phyloP scores from a whole-genome alignment of 176 grass and related monocot genomes.

The Oryza meyeriana region DNA sequence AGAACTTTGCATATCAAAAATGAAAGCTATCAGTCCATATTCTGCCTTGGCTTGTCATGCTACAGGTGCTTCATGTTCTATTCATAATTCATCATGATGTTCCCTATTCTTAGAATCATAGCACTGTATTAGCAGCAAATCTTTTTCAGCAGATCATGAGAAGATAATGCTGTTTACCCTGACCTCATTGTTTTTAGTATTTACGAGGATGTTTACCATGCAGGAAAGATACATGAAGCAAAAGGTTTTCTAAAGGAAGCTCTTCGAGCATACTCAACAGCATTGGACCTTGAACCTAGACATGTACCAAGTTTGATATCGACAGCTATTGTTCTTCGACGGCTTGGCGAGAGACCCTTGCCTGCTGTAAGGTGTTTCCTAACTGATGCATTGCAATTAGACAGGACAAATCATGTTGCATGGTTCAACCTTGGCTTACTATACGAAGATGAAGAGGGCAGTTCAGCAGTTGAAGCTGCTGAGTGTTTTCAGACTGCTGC shows the following conservation, averaged over 20 bases:
- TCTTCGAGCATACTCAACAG: slow-evolving; percentile 56
- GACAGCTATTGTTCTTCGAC: slow-evolving; percentile 51
- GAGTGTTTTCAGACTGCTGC: slow-evolving; percentile 82
- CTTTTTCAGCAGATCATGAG: neutral
- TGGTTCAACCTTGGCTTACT: slow-evolving; percentile 88
- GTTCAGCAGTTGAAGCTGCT: slow-evolving; percentile 57
- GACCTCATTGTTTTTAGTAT: neutral
- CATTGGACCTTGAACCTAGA: slow-evolving; percentile 61
- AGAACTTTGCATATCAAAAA: slow-evolving; percentile 62
- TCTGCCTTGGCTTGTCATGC: slow-evolving; percentile 67
- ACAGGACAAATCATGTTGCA: slow-evolving; percentile 70
- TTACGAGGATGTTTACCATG: slow-evolving; percentile 5
- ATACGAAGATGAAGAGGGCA: slow-evolving; percentile 59
- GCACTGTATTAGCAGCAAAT: neutral
- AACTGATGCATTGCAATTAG: slow-evolving; percentile 59
- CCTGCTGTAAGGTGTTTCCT: slow-evolving; percentile 60
- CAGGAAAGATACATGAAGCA: slow-evolving; percentile 72
- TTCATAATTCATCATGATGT: neutral
- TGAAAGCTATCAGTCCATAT: slow-evolving; percentile 47
- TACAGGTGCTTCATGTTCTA: slow-evolving; percentile 46
- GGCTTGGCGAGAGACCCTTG: slow-evolving; percentile 41
- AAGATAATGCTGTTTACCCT: neutral
- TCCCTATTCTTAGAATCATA: neutral
- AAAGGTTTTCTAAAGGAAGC: slow-evolving; percentile 55
- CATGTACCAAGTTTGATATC: slow-evolving; percentile 83